These are phyloP conservation scores for Vitis vinifera DNA, from an alignment of 164 flowering plant genomes.

Conservation along the genomic window DNA sequence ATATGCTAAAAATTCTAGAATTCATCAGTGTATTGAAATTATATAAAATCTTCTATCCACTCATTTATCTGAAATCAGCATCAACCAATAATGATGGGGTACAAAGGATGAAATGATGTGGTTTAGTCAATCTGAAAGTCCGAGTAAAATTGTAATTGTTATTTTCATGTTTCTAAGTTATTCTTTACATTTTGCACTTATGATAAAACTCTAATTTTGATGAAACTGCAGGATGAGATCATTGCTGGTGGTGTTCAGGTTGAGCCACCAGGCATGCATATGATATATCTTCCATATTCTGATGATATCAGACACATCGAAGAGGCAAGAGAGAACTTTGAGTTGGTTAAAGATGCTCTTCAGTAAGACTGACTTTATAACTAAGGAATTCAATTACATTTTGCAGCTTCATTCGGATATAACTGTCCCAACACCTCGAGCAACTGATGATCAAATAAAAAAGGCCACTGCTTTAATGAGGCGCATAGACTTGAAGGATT, in stretches of 20 bases:
- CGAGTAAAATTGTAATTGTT: too few relatives aligned
- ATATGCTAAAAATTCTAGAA: too few relatives aligned
- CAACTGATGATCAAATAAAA: constrained; percentile 74
- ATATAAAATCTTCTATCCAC: too few relatives aligned
- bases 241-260: constrained; percentile 66
- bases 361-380: not conserved
- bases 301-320: constrained; percentile 85
- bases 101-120: too few relatives aligned
- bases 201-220: not conserved
- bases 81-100: too few relatives aligned
- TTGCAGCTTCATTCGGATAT: constrained; percentile 58
- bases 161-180: too few relatives aligned
- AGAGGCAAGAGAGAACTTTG: constrained; percentile 55
- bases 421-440: constrained; percentile 42
- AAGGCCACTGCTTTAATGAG: constrained; percentile 66
- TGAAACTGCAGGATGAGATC: constrained; percentile 75
- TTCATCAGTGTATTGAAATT: too few relatives aligned
- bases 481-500: constrained; percentile 80
- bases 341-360: not conserved
- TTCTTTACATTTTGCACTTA: not conserved
- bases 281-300: constrained; percentile 94
- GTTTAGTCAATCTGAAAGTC: too few relatives aligned
- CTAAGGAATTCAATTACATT: constrained; percentile 3
- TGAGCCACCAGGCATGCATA: constrained; percentile 99
- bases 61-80: too few relatives aligned